Evolutionary conservation across 768 basidiomycete genomes (phyloP), one percentile per base, ranked within the genome.

Genomic region (Mycena venus): DNA sequence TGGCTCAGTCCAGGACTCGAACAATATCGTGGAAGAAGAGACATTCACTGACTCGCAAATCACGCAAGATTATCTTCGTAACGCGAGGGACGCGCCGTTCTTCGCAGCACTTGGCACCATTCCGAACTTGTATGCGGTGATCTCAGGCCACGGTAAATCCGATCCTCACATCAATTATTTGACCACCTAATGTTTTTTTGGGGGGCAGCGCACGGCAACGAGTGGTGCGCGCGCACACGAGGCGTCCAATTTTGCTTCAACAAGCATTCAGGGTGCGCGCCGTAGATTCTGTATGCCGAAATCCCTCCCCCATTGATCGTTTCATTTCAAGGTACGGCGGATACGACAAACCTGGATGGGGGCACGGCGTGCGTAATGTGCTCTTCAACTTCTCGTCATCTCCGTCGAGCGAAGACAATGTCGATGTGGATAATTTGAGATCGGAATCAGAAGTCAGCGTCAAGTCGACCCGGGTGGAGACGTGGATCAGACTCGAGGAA

Each of bases 171-270:
- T 31, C n/a, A 8, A 17, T 68, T 31, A 27, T 23, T 58, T 55
- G 47, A 34, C 36, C 11, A 23, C 68, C 44, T 14, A 31, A 38
- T n/a, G n/a, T n/a, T n/a, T n/a, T 75, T 42, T 42, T 15, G 4
- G 12, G 23, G 23, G 44, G 49, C 74, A 93, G 94, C 93, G 79
- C 94, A 95, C 75, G 94, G 94, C 1, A 88, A 95, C 70, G 93
- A 94, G 80, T 95, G 94, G 94, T 95, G 94, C 73, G 88, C 89
- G 10, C 90, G 92, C 21, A 92, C 86, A 4, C 90, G 90, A 73
- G 83, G 89, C 47, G 87, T 93, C 11, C 88, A 93, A 0, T 94
- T 94, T 80, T 95, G 94, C 79, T 95, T 95, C 75, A 88, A 89
- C 78, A 95, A 95, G 80, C 94, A 95, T 79, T 92, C 93, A 2